These are phyloP conservation scores for Protomyces pachydermus DNA, from an alignment of 1,139 yeast species.

Conservation along the genomic window DNA sequence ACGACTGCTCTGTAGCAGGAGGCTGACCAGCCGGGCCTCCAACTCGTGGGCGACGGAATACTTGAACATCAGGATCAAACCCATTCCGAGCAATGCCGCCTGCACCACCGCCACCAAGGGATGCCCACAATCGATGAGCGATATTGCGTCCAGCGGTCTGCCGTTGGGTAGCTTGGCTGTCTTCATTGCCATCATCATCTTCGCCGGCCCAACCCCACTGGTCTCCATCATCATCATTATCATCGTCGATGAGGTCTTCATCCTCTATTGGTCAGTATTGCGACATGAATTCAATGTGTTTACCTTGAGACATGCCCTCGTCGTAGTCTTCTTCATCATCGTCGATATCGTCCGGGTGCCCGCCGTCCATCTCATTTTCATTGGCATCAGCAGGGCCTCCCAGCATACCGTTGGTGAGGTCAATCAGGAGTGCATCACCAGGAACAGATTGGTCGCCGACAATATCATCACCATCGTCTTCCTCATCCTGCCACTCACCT, in stretches of 20 bases:
- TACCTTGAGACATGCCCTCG: conserved; percentile 31
- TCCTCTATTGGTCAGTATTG: background rate
- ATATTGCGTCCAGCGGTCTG: conserved; percentile 4
- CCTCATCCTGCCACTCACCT: conserved; percentile 21
- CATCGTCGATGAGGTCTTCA: conserved; percentile 29
- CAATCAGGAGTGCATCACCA: background rate
- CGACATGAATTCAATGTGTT: background rate
- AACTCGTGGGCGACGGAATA: conserved; percentile 16
- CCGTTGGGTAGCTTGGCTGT: conserved; percentile 29
- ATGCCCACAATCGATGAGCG: conserved; percentile 12
- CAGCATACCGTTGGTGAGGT: background rate
- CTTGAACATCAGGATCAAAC: conserved; percentile 5
- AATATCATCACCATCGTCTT: background rate
- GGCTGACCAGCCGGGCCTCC: background rate
- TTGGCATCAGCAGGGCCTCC: no score
- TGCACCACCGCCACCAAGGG: background rate
- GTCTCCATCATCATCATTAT: conserved; percentile 32
- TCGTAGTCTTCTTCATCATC: conserved; percentile 38
- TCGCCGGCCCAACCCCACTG: conserved; percentile 31
- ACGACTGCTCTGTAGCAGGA: background rate
- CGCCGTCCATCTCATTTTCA: conserved; percentile 35
- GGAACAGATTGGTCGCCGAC: background rate
- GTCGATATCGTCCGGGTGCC: conserved; percentile 40
- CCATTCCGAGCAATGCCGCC: background rate
- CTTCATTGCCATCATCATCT: conserved; percentile 22